A percentile compares a stretch with the other conserved stretches of the same genome.
Conservation (phyloP, 345 rosid genomes). For the Salix caprea region DNA sequence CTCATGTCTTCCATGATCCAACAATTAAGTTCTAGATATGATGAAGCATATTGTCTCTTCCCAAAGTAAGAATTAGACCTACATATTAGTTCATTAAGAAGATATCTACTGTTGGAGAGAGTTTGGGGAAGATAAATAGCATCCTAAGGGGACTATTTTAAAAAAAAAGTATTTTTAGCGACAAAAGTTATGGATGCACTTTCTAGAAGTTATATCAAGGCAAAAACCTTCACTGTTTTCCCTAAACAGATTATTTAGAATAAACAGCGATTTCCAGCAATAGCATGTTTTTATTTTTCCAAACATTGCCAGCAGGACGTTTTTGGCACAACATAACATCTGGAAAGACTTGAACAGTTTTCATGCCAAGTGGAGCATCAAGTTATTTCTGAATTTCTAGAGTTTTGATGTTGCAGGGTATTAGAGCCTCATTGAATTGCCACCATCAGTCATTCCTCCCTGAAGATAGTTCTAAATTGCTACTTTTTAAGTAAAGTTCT, state of each 20-base stretch:
- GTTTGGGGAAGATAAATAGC: background rate
- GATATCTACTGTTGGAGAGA: background rate
- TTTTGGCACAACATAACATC: background rate
- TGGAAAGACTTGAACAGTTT: background rate
- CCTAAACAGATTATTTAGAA: background rate
- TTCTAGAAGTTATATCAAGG: background rate
- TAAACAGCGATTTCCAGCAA: background rate
- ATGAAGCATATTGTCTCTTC: background rate
- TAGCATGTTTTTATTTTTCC: background rate
- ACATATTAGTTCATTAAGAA: background rate
- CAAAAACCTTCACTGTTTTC: background rate
- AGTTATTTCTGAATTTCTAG: background rate
- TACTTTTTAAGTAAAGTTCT: background rate
- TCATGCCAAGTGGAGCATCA: background rate
- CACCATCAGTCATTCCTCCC: background rate
- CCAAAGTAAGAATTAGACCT: background rate
- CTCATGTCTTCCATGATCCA: background rate
- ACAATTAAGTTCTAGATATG: background rate
- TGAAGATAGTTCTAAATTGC: background rate
- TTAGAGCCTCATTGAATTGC: background rate
- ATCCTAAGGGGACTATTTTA: background rate
- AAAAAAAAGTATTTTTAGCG: background rate
- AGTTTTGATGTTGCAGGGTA: background rate
- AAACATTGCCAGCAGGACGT: background rate
- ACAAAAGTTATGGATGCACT: background rate